These are phyloP conservation scores for Letharia lupina DNA, from an alignment of 495 filamentous ascomycete genomes.

Conservation along the genomic window DNA sequence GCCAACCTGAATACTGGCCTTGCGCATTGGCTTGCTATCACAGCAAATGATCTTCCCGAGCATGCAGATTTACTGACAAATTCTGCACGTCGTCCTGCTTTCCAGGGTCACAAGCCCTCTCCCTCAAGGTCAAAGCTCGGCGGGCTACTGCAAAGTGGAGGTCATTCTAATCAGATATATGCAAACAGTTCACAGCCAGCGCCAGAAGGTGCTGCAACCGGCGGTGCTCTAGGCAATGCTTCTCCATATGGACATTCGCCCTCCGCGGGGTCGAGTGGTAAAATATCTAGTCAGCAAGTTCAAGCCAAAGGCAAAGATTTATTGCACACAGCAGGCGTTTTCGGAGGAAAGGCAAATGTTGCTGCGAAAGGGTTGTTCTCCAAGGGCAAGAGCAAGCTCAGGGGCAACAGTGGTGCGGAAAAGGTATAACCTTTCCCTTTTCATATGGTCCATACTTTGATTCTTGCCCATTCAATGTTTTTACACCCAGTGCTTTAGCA, in stretches of 20 bases:
- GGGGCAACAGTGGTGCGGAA: slow-evolving; percentile 51
- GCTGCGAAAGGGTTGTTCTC: slow-evolving; percentile 80
- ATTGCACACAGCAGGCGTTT: slow-evolving; percentile 64
- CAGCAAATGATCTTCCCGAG: slow-evolving; percentile 43
- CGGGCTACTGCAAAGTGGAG: slow-evolving; percentile 29
- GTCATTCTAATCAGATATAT: slow-evolving; percentile 35
- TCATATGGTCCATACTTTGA: slow-evolving; percentile 23
- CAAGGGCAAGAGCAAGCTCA: slow-evolving; percentile 76
- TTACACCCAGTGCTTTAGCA: slow-evolving; percentile 26
- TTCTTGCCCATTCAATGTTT: slow-evolving; percentile 7
- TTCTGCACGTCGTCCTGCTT: slow-evolving; percentile 30
- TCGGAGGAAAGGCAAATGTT: slow-evolving; percentile 62
- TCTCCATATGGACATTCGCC: slow-evolving; percentile 27
- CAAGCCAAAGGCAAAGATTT: slow-evolving; percentile 77
- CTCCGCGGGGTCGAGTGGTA: slow-evolving; percentile 23
- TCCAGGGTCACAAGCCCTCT: slow-evolving; percentile 27
- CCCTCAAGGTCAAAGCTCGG: slow-evolving; percentile 41
- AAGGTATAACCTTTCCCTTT: slow-evolving; percentile 59
- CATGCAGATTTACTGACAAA: slow-evolving; percentile 37
- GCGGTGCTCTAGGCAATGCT: slow-evolving; percentile 30
- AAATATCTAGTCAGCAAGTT: slow-evolving; percentile 40
- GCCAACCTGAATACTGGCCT: slow-evolving; percentile 65
- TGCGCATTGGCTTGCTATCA: slow-evolving; percentile 57
- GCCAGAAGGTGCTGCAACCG: slow-evolving; percentile 31
- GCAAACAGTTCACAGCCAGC: slow-evolving; percentile 31